Percentiles rank a stretch among this genome's conserved stretches.
These are phyloP conservation scores for Podospora appendiculata DNA, from an alignment of 495 filamentous ascomycete species.

Conservation along the genomic window DNA sequence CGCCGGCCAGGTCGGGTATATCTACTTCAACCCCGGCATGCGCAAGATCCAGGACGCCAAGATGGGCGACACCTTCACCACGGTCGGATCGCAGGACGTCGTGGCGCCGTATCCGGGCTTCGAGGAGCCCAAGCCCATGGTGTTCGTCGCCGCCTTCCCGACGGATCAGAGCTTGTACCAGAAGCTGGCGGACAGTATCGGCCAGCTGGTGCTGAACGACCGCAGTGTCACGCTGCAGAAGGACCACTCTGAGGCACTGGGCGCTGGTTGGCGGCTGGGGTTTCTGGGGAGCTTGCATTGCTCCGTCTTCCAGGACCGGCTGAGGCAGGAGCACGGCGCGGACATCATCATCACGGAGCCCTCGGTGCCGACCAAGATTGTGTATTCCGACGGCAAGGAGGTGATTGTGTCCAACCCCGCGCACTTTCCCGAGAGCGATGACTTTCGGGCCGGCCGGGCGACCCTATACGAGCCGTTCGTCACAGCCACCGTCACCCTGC, in stretches of 20 bases:
- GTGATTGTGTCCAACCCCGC: slow-evolving; percentile 75
- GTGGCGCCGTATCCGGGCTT: slow-evolving; percentile 86
- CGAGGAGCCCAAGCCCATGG: slow-evolving; percentile 97
- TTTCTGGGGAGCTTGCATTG: slow-evolving; percentile 96
- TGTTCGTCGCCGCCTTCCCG: slow-evolving; percentile 94
- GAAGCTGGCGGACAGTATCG: slow-evolving; percentile 88
- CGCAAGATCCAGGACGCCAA: slow-evolving; percentile 91
- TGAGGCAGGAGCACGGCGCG: slow-evolving; percentile 89
- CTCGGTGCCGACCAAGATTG: slow-evolving; percentile 81
- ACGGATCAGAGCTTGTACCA: slow-evolving; percentile 80
- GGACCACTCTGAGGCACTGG: slow-evolving; percentile 86
- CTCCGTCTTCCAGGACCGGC: slow-evolving; percentile 95
- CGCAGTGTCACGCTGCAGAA: slow-evolving; percentile 89
- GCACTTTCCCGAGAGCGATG: slow-evolving; percentile 72
- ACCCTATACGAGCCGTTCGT: slow-evolving; percentile 80
- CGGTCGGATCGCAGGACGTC: slow-evolving; percentile 64
- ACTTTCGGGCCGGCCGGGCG: slow-evolving; percentile 43
- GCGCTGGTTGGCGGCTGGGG: slow-evolving; percentile 87
- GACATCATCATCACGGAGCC: slow-evolving; percentile 97
- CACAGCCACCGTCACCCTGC: slow-evolving; percentile 76
- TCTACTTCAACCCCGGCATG: slow-evolving; percentile 97
- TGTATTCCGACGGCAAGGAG: slow-evolving; percentile 64
- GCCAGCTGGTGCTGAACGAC: slow-evolving; percentile 89
- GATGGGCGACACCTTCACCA: slow-evolving; percentile 90
- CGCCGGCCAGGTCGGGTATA: slow-evolving; percentile 91